Percentiles rank a stretch among this genome's conserved stretches.
Evolutionary conservation across 495 filamentous ascomycete species (phyloP).

Genomic region (Trichoderma parareesei): DNA sequence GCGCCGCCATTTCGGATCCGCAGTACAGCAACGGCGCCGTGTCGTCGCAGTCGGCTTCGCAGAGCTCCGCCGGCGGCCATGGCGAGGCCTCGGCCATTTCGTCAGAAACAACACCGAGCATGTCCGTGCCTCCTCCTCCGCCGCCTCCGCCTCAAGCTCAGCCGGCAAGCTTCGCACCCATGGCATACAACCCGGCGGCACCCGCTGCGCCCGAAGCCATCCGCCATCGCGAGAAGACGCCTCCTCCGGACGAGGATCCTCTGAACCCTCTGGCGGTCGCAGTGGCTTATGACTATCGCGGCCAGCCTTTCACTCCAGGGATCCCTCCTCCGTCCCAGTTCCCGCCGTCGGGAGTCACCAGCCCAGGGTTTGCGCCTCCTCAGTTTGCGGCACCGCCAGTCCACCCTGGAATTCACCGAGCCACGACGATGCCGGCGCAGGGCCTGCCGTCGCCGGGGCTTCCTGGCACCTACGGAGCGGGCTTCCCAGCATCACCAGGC

Average conservation of each 20-base stretch:
- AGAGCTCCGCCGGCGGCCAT: conserved; percentile 29
- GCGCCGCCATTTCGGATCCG: conserved; percentile 55
- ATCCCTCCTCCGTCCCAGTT: conserved; percentile 27
- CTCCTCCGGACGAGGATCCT: conserved; percentile 62
- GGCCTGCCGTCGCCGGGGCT: conserved; percentile 25
- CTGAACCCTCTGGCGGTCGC: conserved; percentile 67
- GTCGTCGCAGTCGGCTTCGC: conserved; percentile 6
- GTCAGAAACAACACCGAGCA: conserved; percentile 16
- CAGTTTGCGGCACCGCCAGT: conserved; percentile 24
- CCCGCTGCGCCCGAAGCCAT: conserved; percentile 79
- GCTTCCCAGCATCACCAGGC: conserved; percentile 31
- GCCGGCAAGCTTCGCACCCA: conserved; percentile 51
- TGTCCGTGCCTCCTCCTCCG: conserved; percentile 25
- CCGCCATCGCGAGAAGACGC: conserved; percentile 80
- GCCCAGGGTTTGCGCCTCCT: conserved; percentile 31
- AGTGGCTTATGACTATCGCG: conserved; percentile 52
- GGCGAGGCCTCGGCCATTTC: conserved; percentile 29
- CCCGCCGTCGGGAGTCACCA: conserved; percentile 29
- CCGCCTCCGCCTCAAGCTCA: conserved; percentile 24
- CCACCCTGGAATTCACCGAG: conserved; percentile 33
- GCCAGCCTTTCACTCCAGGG: conserved; percentile 36
- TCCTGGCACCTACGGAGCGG: conserved; percentile 30
- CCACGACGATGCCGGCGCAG: conserved; percentile 33
- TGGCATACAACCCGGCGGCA: conserved; percentile 86
- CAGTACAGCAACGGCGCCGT: conserved; percentile 26